A percentile compares a stretch with the other conserved stretches of the same genome.
Conservation (phyloP, 345 rosid species). For the Citrus cavaleriei region DNA sequence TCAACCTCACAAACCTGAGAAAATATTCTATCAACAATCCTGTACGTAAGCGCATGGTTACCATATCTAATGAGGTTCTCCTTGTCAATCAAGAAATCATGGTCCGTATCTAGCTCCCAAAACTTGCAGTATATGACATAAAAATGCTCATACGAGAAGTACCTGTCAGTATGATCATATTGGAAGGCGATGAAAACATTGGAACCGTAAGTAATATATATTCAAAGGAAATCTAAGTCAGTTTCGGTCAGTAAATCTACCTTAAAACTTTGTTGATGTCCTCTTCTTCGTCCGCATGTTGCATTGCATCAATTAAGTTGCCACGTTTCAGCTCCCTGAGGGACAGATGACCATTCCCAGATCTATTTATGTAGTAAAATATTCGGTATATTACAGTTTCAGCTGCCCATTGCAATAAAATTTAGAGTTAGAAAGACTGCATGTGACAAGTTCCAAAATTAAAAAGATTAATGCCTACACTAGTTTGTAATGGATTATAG, state of each 20-base stretch:
- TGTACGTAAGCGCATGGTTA: slow-evolving; percentile 94
- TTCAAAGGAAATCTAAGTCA: neutral
- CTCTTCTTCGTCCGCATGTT: slow-evolving; percentile 95
- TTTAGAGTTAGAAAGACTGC: neutral
- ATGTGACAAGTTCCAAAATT: neutral
- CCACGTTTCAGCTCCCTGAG: slow-evolving; percentile 94
- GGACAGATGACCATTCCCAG: slow-evolving; percentile 82
- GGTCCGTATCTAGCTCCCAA: slow-evolving; percentile 99
- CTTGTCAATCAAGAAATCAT: slow-evolving; percentile 96
- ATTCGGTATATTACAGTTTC: slow-evolving; percentile 98
- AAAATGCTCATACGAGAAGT: slow-evolving; percentile 94
- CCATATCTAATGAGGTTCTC: slow-evolving; percentile 97
- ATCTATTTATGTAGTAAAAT: slow-evolving; percentile 87
- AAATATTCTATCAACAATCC: slow-evolving; percentile 89
- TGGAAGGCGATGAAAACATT: neutral
- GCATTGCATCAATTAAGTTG: slow-evolving; percentile 83
- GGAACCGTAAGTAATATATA: neutral
- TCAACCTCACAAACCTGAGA: slow-evolving; percentile 68
- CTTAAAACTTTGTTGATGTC: slow-evolving; percentile 97
- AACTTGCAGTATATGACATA: slow-evolving; percentile 98
- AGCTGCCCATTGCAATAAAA: slow-evolving; percentile 57
- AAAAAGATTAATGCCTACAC: neutral
- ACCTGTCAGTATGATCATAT: slow-evolving; percentile 38
- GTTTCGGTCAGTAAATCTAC: slow-evolving; percentile 26
- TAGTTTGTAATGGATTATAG: neutral